phyloP scores from a whole-genome alignment of 805 yeast genomes.

The Clavispora asparagi region DNA sequence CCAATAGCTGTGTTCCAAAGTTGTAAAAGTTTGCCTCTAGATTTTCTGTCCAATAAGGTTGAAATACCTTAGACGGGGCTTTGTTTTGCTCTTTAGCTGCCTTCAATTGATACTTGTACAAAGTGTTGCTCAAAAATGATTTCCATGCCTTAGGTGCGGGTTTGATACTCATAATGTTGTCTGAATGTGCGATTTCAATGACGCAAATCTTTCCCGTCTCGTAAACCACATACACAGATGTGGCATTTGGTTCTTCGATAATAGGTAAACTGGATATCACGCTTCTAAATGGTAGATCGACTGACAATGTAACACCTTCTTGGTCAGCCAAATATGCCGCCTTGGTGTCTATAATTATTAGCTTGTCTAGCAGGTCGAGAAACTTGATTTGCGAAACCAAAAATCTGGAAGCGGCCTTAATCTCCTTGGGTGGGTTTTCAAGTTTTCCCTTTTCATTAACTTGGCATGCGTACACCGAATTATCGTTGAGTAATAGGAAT shows the following conservation, averaged over 20 bases:
- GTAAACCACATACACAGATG: constrained; percentile 2
- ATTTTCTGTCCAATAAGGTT: constrained; percentile 16
- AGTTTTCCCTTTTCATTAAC: not conserved
- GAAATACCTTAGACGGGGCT: constrained; percentile 10
- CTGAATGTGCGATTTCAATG: constrained; percentile 1
- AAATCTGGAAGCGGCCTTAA: constrained; percentile 9
- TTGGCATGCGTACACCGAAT: constrained; percentile 12
- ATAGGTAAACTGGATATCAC: constrained; percentile 4
- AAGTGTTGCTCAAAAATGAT: constrained; percentile 15
- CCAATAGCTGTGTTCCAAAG: not conserved
- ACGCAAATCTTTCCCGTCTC: constrained; percentile 9
- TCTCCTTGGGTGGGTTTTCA: not conserved
- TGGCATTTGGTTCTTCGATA: not conserved
- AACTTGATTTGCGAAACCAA: constrained; percentile 9
- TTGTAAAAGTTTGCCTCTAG: constrained; percentile 23
- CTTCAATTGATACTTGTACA: constrained; percentile 13
- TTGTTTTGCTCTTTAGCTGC: constrained; percentile 10
- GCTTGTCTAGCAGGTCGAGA: not conserved
- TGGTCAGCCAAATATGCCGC: constrained; percentile 1
- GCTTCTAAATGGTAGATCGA: constrained; percentile 5
- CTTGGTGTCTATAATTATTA: constrained; percentile 9
- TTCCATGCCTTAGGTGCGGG: constrained; percentile 4
- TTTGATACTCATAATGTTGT: not conserved
- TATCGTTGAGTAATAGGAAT: constrained; percentile 13
- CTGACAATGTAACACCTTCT: not conserved